These are phyloP conservation scores for Mortierella hygrophila DNA, from an alignment of 192 early-diverging fungal species.

Conservation along the genomic window DNA sequence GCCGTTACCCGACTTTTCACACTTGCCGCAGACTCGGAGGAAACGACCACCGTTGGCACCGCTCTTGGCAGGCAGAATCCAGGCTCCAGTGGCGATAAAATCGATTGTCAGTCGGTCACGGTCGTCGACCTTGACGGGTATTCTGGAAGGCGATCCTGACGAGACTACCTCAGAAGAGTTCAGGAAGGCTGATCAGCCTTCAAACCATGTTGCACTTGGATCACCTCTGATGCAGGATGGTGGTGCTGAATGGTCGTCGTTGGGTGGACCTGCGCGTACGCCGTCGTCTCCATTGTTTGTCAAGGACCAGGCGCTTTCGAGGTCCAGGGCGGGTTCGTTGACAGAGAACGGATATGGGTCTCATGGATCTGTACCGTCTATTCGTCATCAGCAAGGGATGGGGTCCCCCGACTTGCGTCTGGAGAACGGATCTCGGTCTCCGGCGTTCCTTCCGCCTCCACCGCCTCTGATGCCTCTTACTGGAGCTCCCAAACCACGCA, in stretches of 20 bases:
- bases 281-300: neutral
- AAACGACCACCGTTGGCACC: slow-evolving; percentile 9
- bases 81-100: neutral
- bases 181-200: neutral
- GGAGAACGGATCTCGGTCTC: neutral
- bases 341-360: slow-evolving; percentile 5
- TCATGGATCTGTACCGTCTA: neutral
- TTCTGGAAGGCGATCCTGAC: neutral
- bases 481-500: neutral
- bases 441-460: neutral
- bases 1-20: slow-evolving; percentile 13
- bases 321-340: neutral
- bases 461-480: neutral
- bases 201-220: neutral
- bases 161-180: neutral
- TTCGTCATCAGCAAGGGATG: neutral
- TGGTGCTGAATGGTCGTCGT: neutral
- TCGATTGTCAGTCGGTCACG: neutral
- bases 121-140: neutral
- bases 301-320: neutral
- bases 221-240: neutral
- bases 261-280: neutral
- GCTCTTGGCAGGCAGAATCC: neutral
- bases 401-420: neutral
- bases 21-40: slow-evolving; percentile 13